These are phyloP conservation scores for Exserohilum rostratum DNA, from an alignment of 2,329 filamentous ascomycete genomes.

Conservation along the genomic window DNA sequence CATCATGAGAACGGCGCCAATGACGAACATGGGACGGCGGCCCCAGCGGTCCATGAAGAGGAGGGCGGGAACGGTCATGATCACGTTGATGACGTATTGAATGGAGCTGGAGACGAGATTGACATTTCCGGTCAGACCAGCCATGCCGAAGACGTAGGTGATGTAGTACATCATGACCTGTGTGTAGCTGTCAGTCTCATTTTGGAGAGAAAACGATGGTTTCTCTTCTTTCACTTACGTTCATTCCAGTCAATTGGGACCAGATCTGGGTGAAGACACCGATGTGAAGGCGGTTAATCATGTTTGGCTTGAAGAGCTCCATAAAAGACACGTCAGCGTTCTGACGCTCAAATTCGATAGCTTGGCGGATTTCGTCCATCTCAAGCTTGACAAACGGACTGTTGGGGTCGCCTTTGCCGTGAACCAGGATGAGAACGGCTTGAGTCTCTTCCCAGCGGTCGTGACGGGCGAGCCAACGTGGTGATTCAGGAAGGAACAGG, in stretches of 20 bases:
- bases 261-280: conserved; percentile 77
- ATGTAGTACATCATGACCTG: conserved; percentile 63
- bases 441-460: conserved; percentile 54
- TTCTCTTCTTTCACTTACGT: conserved; percentile 38
- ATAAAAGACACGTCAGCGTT: conserved; percentile 73
- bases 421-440: conserved; percentile 51
- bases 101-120: conserved; percentile 71
- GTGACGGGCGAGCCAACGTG: conserved; percentile 54
- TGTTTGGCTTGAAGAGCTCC: conserved; percentile 74
- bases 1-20: conserved; percentile 69
- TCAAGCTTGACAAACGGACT: conserved; percentile 71
- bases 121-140: conserved; percentile 64
- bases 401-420: conserved; percentile 64
- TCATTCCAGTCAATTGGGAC: conserved; percentile 79
- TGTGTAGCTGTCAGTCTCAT: too few species aligned
- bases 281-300: conserved; percentile 75
- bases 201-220: too few species aligned
- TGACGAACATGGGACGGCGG: conserved; percentile 70
- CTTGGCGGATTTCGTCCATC: conserved; percentile 73
- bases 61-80: conserved; percentile 78
- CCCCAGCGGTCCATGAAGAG: conserved; percentile 78
- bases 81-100: conserved; percentile 79
- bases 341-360: conserved; percentile 73
- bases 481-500: conserved; percentile 56
- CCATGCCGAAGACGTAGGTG: conserved; percentile 73